Evolutionary conservation across 495 filamentous ascomycete species (phyloP), one percentile per base, ranked within the genome.

Genomic region (Trichocladium uniseriatum): DNA sequence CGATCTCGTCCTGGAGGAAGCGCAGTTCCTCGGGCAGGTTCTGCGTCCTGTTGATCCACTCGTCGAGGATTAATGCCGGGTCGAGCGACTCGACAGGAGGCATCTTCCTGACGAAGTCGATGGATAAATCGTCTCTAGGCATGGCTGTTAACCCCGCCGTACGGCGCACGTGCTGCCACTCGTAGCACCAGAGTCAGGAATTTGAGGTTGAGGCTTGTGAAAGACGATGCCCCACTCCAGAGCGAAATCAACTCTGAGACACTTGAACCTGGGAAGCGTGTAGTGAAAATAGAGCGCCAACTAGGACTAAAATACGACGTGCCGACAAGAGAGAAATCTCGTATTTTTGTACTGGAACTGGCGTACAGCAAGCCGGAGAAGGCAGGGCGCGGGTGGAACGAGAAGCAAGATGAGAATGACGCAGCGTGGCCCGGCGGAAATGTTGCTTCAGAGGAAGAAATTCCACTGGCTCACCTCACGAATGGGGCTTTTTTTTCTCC

Each of bases 1-100:
- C 79, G 27, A 97, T 88, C 68, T 98, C 92, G 60, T 96, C 92
- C 65, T 95, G 85, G 55, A 95, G 72, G 71, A 95, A 91, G 29
- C 82, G 81, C 47, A 97, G 85, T 67, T 98, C 92, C 11, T 84
- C 84, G 15, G 92, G 90, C 7, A 96, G 75, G 59, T 96, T 97
- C 27, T 90, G 86, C 24, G 84, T 83, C 74, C 70, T 60, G 67
- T 94, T 87, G 45, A 90, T 81, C 67, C 91, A 98, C 58, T 94
- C 85, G 57, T 97, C 92, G 40, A 98, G 79, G 47, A 98, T 86
- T 43, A 88, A 76, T 28, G 88, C 86, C 54, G 89, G 82, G 70
- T 98, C 92, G 56, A 72, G 67, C 45, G 67, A 59, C 54, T 78
- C 76, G 61, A 60, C 65, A 16, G 69, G 74, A 45, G 71, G 73